These are phyloP conservation scores for Cladosporium sp. DNA, from an alignment of 2,329 filamentous ascomycete genomes.

Conservation along the genomic window DNA sequence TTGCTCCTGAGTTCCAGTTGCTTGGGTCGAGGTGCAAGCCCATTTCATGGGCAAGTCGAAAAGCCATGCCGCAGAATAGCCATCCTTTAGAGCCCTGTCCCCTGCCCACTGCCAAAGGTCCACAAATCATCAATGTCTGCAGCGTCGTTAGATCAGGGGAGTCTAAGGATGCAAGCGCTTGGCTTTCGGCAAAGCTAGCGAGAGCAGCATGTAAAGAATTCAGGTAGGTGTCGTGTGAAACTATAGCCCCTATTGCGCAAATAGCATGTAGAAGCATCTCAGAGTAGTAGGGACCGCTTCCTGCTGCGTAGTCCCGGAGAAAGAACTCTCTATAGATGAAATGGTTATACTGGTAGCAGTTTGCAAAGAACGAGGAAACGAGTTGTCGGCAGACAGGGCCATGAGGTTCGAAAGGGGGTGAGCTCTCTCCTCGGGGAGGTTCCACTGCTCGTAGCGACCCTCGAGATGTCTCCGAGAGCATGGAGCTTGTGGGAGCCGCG, in stretches of 20 bases:
- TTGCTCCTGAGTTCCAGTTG: not conserved
- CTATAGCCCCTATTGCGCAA: not conserved
- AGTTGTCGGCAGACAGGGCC: conserved; percentile 75
- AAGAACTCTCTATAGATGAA: conserved; percentile 9
- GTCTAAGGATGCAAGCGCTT: not conserved
- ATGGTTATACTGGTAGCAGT: conserved; percentile 3
- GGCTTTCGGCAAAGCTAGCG: not conserved
- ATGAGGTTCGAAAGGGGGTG: conserved; percentile 70
- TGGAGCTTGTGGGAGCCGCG: not conserved
- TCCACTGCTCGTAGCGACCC: not conserved
- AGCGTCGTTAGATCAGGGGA: conserved; percentile 1
- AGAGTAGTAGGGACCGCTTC: conserved; percentile 5
- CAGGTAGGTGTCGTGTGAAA: not conserved
- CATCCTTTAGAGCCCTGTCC: conserved; percentile 2
- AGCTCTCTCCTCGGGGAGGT: too few relatives aligned
- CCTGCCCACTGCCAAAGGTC: not conserved
- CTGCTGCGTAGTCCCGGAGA: not conserved
- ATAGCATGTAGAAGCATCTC: not conserved
- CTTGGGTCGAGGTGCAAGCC: conserved; percentile 4
- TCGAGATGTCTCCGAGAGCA: not conserved
- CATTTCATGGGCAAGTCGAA: conserved; percentile 3
- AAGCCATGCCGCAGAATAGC: conserved; percentile 4
- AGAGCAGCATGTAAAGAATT: not conserved
- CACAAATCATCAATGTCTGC: conserved; percentile 3
- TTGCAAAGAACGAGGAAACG: conserved; percentile 59